Percentiles rank a stretch among this genome's conserved stretches.
These are phyloP conservation scores for Penicillium concentricum DNA, from an alignment of 2,329 filamentous ascomycete genomes.

Conservation along the genomic window DNA sequence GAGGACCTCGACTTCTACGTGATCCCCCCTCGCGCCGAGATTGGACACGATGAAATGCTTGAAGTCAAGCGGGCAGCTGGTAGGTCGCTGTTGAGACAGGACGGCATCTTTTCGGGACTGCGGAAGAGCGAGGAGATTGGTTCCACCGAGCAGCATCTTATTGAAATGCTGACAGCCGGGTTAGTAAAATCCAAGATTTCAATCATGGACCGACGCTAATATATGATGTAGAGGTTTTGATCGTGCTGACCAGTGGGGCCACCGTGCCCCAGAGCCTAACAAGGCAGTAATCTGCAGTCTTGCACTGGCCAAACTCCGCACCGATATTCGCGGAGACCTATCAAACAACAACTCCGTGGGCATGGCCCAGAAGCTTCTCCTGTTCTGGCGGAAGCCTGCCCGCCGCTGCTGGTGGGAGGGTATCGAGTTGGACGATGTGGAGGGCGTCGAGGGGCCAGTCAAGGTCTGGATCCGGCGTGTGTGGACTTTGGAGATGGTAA, in stretches of 20 bases:
- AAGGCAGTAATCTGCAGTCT: slow-evolving; percentile 98
- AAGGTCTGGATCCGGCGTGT: slow-evolving; percentile 98
- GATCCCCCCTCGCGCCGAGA: slow-evolving; percentile 82
- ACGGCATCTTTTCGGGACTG: slow-evolving; percentile 93
- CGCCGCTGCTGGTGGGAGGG: slow-evolving; percentile 99
- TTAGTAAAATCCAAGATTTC: slow-evolving; percentile 48
- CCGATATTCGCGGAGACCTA: slow-evolving; percentile 78
- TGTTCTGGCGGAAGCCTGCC: slow-evolving; percentile 98
- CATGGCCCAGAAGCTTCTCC: slow-evolving; percentile 95
- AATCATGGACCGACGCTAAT: slow-evolving; percentile 13
- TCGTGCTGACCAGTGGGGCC: slow-evolving; percentile 91
- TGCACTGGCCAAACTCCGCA: slow-evolving; percentile 86
- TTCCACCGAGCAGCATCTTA: slow-evolving; percentile 95
- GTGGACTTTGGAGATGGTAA: slow-evolving; percentile 94
- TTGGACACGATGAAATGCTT: slow-evolving; percentile 87
- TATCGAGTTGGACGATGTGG: slow-evolving; percentile 83
- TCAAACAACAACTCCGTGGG: slow-evolving; percentile 77
- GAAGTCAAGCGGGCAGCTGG: slow-evolving; percentile 92
- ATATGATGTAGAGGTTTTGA: slow-evolving; percentile 75
- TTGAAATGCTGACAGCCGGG: slow-evolving; percentile 99
- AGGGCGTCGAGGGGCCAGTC: slow-evolving; percentile 84
- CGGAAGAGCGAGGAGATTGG: slow-evolving; percentile 94
- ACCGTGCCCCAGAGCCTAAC: slow-evolving; percentile 94
- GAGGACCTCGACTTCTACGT: slow-evolving; percentile 98
- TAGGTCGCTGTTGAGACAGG: slow-evolving; percentile 78